Base-by-base conservation (phyloP, 768 basidiomycete species). In the Mycena galericulata region DNA sequence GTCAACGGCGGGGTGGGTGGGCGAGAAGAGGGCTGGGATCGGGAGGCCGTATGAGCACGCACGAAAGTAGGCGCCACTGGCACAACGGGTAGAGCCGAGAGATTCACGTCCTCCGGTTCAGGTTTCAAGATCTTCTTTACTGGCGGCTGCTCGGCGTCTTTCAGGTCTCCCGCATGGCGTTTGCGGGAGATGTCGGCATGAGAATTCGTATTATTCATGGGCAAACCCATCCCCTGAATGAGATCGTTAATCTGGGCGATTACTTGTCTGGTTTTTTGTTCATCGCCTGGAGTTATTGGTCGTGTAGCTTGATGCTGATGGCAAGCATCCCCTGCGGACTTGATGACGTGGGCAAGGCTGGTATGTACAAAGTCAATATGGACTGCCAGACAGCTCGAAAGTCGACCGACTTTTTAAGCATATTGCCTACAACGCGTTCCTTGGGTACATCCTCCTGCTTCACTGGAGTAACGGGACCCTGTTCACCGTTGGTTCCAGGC, bases 261-360 rank as follows among this genome's bases (percentile, higher is more conserved):
- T 41, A 72, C 67, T 24, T 58, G 54, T 65, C 60, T 57, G 40
- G 70, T 72, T 62, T 68, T 72, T 12, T 68, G 62, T 65, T 72
- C 70, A 34, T 72, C 70, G 51, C 70, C 63, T 17, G 66, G 70
- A 34, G 70, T 72, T 17, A 72, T 68, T 43, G 63, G 53, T 68
- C 70, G 70, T 53, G 63, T 20, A n/a, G 70, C 70, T 45, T 72
- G 70, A 53, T 68, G 43, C 30, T 62, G 64, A 45, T 65, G 62
- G 68, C 86, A 89, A 36, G 85, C 85, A 41, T 82, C 82, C 45
- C 84, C 86, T 46, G 88, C 89, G 47, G 87, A 86, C 59, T 85
- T 82, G 41, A 89, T 89, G 18, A 88, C 89, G 61, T 86, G 83
- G 45, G 86, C 88, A 71, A 91, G 89, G 76, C 90, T 91, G 73